phyloP scores from a whole-genome alignment of 2,329 filamentous ascomycete species.

The Exophiala alcalophila region DNA sequence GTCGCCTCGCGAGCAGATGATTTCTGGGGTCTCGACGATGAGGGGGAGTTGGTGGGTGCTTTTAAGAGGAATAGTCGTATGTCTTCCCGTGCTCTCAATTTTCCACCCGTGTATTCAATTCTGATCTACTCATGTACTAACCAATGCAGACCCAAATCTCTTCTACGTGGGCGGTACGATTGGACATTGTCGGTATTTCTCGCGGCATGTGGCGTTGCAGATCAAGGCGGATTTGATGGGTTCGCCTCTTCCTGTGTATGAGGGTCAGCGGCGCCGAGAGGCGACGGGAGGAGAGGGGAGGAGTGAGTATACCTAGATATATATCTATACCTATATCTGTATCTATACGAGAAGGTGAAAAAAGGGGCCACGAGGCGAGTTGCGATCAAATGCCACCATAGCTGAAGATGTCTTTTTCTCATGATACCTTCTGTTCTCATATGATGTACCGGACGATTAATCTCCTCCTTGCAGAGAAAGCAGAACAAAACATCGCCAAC shows the following conservation, averaged over 20 bases:
- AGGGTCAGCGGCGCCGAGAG: conserved; percentile 11
- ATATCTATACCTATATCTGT: no score
- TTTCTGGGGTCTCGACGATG: conserved; percentile 46
- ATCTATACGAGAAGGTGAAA: no score
- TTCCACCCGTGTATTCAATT: conserved; percentile 11
- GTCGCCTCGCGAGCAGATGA: conserved; percentile 43
- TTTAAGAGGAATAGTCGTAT: conserved; percentile 38
- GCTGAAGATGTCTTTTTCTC: no score
- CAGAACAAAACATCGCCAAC: no score
- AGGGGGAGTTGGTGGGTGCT: conserved; percentile 48
- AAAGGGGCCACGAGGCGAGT: no score
- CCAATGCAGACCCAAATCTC: conserved; percentile 32
- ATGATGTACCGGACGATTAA: no score
- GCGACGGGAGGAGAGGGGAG: no score
- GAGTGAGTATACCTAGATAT: no score
- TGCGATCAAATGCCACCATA: no score
- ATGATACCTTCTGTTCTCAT: no score
- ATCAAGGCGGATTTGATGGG: conserved; percentile 39
- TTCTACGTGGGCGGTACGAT: conserved; percentile 48
- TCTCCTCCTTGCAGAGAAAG: no score
- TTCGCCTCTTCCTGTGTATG: conserved; percentile 21
- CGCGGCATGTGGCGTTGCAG: conserved; percentile 47
- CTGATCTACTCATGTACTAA: conserved; percentile 2
- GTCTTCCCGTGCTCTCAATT: no score
- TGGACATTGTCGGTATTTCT: conserved; percentile 41